These are phyloP conservation scores for Cyclotella cryptica DNA, from an alignment of 108 stramenopile genomes.

Conservation along the genomic window DNA sequence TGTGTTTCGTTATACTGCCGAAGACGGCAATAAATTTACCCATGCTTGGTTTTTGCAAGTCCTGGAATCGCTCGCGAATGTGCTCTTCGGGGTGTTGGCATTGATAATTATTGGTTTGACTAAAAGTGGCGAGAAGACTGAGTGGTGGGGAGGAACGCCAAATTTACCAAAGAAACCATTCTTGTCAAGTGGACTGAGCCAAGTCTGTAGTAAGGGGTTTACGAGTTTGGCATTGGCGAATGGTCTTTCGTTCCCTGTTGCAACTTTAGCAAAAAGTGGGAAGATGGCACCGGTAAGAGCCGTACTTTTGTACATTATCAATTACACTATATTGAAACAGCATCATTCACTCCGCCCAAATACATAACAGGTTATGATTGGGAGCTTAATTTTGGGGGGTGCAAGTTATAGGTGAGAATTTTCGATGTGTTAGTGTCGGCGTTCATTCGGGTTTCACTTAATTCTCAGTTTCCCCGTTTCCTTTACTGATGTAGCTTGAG, in stretches of 20 bases:
- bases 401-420: constrained; percentile 52
- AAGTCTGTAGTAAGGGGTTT: constrained; percentile 76
- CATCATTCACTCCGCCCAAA: no score
- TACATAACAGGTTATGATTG: constrained; percentile 55
- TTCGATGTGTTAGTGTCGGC: neutral
- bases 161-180: constrained; percentile 60
- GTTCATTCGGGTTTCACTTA: neutral
- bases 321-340: no score
- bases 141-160: constrained; percentile 48
- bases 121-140: constrained; percentile 17
- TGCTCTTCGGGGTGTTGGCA: constrained; percentile 62
- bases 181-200: constrained; percentile 62
- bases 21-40: constrained; percentile 69
- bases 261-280: constrained; percentile 90
- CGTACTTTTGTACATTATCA: no score
- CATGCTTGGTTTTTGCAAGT: constrained; percentile 78
- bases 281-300: constrained; percentile 89
- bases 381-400: constrained; percentile 66
- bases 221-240: constrained; percentile 71
- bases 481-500: constrained; percentile 30
- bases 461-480: neutral
- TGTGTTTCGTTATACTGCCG: constrained; percentile 68
- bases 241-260: constrained; percentile 85
- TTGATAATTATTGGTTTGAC: constrained; percentile 42
- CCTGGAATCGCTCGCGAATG: constrained; percentile 73